These are phyloP conservation scores for Penicillium verrucosum DNA, from an alignment of 2,329 filamentous ascomycete species.

Conservation along the genomic window DNA sequence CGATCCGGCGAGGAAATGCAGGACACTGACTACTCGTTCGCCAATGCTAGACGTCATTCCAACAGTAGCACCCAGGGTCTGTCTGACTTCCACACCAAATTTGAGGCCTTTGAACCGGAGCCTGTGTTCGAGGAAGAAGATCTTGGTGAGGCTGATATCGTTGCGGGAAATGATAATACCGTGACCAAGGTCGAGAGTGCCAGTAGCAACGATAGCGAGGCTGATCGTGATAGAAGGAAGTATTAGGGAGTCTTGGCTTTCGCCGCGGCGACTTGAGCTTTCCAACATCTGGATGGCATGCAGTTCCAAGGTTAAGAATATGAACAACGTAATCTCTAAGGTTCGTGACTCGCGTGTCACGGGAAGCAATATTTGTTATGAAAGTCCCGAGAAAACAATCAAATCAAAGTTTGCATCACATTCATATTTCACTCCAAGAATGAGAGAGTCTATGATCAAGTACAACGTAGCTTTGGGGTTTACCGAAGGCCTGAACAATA, in stretches of 20 bases:
- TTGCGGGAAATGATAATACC: constrained; percentile 7
- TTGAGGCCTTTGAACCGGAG: constrained; percentile 83
- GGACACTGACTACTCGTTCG: constrained; percentile 78
- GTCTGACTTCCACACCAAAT: constrained; percentile 91
- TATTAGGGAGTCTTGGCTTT: neutral
- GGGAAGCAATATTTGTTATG: neutral
- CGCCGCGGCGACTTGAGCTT: neutral
- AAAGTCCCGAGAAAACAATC: neutral
- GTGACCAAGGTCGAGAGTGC: constrained; percentile 36
- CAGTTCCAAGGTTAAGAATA: neutral
- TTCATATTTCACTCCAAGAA: neutral
- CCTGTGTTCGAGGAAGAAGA: constrained; percentile 87
- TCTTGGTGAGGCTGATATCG: constrained; percentile 63
- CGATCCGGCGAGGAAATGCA: constrained; percentile 76
- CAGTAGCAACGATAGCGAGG: constrained; percentile 44
- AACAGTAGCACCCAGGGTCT: constrained; percentile 78
- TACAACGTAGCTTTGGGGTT: neutral
- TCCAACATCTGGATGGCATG: neutral
- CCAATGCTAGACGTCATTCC: constrained; percentile 83
- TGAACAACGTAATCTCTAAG: neutral
- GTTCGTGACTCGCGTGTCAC: neutral
- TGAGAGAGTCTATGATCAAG: neutral
- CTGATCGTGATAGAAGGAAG: constrained; percentile 13
- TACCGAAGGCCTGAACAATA: neutral
- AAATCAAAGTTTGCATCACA: neutral